Evolutionary conservation across 495 filamentous ascomycete species (phyloP), one percentile per base, ranked within the genome.

Genomic region (Lichenothelia convexa): DNA sequence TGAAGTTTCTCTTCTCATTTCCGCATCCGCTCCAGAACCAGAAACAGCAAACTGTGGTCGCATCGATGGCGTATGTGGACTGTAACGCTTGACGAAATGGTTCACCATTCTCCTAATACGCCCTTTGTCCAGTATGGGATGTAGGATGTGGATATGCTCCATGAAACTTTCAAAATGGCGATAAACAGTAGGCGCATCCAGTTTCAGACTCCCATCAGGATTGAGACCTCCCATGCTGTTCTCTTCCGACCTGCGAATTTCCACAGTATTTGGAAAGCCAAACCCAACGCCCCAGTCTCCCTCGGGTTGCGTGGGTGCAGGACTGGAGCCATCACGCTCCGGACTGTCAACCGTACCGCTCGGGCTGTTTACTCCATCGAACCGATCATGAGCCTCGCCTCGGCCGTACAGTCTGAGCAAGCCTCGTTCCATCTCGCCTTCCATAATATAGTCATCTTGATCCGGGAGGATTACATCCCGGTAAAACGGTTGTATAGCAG

Each of bases 71-170:
- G 44, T 41, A 21, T 47, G 46, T 32, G 40, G 47, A 30, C 52
- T 32, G 29, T 58, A 53, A 4, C 42, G 40, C 4, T 35, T 41
- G 15, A 45, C 44, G 44, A 82, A 80, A 3, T 43, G 45, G n/a
- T 66, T 56, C 8, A 74, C 53, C 48, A 67, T 64, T 18, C 53
- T 46, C 1, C 51, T 48, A 12, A 79, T 48, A 12, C 58, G 56
- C 4, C 47, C 45, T 32, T 64, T 60, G 44, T 78, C 62, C 24
- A 97, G 64, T 48, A 95, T 85, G 9, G 89, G 89, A 53, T 95
- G 89, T 51, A 97, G 70, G 36, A 73, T 80, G 45, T 93, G 78
- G 26, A 97, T 77, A 49, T 91, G 67, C 3, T 73, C 53, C 48
- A 84, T 58, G 51, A 83, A 97, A 53, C 73, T 80, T 12, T 67